Percentiles rank a stretch among this genome's conserved stretches.
phyloP scores from a whole-genome alignment of 108 stramenopile genomes.

The Skeletonema potamos region DNA sequence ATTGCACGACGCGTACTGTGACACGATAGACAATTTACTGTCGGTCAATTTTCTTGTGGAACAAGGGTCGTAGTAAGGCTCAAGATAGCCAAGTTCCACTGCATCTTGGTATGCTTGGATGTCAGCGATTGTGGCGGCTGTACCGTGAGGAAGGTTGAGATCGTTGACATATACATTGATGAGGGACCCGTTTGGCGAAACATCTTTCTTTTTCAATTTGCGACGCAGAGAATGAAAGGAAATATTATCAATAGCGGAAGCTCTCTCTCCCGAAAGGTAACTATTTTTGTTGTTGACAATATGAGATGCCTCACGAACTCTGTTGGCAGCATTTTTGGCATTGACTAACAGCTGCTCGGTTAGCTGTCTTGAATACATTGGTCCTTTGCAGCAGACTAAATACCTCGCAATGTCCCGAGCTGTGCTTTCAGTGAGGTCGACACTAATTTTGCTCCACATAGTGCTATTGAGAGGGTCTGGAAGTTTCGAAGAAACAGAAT shows the following conservation, averaged over 20 bases:
- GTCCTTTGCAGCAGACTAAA: not conserved
- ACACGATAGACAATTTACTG: constrained; percentile 10
- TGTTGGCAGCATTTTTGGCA: not conserved
- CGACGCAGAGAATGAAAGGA: not conserved
- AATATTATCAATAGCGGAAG: not conserved
- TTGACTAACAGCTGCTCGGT: not conserved
- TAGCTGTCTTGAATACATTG: not conserved
- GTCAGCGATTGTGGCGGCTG: constrained; percentile 20
- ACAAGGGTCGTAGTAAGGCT: not conserved
- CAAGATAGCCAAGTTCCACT: constrained; percentile 15
- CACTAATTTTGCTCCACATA: constrained; percentile 14
- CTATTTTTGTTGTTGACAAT: not conserved
- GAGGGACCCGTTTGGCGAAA: not conserved
- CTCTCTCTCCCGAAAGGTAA: not conserved
- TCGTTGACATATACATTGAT: not conserved
- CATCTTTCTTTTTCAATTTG: constrained; percentile 4
- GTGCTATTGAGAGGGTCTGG: constrained; percentile 17
- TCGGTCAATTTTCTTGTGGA: not conserved
- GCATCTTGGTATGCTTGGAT: constrained; percentile 38
- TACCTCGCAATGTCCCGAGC: constrained; percentile 5
- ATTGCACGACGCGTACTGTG: not conserved
- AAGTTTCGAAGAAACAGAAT: not conserved
- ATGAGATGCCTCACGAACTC: not conserved
- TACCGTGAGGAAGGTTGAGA: not conserved
- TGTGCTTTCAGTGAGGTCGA: not conserved